Evolutionary conservation across 2,329 filamentous ascomycete species (phyloP).

Genomic region (Zopfia rhizophila): DNA sequence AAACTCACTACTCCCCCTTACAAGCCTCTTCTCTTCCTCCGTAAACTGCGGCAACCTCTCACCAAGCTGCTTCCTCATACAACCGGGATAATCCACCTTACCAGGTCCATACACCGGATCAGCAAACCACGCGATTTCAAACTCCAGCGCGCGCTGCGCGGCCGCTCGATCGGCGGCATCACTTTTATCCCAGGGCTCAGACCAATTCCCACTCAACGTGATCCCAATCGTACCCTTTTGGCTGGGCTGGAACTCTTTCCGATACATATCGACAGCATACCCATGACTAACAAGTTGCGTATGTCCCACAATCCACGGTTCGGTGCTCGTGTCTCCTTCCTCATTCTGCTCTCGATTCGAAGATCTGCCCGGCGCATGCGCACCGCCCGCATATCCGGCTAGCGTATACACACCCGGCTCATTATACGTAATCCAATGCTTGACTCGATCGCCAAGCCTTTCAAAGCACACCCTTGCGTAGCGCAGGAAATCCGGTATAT

Average conservation of each 20-base stretch:
- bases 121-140: slow-evolving; percentile 57
- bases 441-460: slow-evolving; percentile 52
- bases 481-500: slow-evolving; percentile 42
- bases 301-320: slow-evolving; percentile 54
- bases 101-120: slow-evolving; percentile 48
- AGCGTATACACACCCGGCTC: slow-evolving; percentile 52
- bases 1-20: slow-evolving; percentile 52
- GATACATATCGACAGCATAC: slow-evolving; percentile 52
- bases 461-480: slow-evolving; percentile 53
- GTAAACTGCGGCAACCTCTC: slow-evolving; percentile 53
- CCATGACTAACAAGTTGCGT: slow-evolving; percentile 55
- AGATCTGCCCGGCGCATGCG: slow-evolving; percentile 45
- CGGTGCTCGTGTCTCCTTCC: slow-evolving; percentile 47
- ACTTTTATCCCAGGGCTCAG: slow-evolving; percentile 52
- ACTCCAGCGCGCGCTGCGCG: slow-evolving; percentile 54
- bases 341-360: slow-evolving; percentile 43
- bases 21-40: slow-evolving; percentile 51
- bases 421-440: slow-evolving; percentile 56
- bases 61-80: slow-evolving; percentile 54
- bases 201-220: slow-evolving; percentile 56
- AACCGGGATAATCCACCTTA: slow-evolving; percentile 53
- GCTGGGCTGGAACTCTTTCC: slow-evolving; percentile 50
- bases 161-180: slow-evolving; percentile 51
- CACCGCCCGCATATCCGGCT: slow-evolving; percentile 49
- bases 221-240: slow-evolving; percentile 55